phyloP scores from a whole-genome alignment of 345 rosid species.

The Acer yangbiense region DNA sequence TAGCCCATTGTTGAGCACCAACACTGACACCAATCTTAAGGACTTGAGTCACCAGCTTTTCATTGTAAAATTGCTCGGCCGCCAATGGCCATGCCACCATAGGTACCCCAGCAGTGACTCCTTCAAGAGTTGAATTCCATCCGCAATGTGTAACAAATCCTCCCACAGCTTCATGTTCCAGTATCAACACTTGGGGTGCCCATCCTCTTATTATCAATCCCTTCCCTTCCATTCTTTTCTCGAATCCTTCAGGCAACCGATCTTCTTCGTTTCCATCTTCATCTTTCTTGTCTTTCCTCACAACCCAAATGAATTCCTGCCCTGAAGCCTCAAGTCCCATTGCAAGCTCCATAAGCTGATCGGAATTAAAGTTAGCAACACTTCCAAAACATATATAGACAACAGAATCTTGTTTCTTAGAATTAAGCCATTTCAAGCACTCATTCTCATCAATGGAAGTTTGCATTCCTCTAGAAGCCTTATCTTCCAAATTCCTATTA shows the following conservation, averaged over 20 bases:
- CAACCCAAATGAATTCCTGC: slow-evolving; percentile 52
- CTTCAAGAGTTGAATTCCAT: slow-evolving; percentile 63
- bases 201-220: slow-evolving; percentile 61
- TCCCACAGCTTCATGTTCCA: slow-evolving; percentile 53
- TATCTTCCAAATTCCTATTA: slow-evolving; percentile 31
- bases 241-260: slow-evolving; percentile 45
- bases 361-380: slow-evolving; percentile 19
- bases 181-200: slow-evolving; percentile 66
- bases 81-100: slow-evolving; percentile 53
- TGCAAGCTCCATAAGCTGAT: slow-evolving; percentile 48
- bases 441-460: slow-evolving; percentile 27
- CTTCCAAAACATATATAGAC: slow-evolving; percentile 52
- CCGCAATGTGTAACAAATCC: slow-evolving; percentile 65
- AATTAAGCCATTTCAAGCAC: slow-evolving; percentile 50
- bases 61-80: slow-evolving; percentile 58
- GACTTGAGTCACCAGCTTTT: slow-evolving; percentile 45
- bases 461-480: slow-evolving; percentile 36
- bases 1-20: slow-evolving; percentile 38
- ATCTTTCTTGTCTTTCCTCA: slow-evolving; percentile 20
- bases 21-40: slow-evolving; percentile 41
- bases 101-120: slow-evolving; percentile 47
- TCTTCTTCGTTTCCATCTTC: slow-evolving; percentile 29
- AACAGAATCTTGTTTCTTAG: slow-evolving; percentile 41
- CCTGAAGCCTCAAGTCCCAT: slow-evolving; percentile 41
- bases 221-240: slow-evolving; percentile 35